Evolutionary conservation across 2,329 filamentous ascomycete species (phyloP).

Genomic region (Cercospora sp.): DNA sequence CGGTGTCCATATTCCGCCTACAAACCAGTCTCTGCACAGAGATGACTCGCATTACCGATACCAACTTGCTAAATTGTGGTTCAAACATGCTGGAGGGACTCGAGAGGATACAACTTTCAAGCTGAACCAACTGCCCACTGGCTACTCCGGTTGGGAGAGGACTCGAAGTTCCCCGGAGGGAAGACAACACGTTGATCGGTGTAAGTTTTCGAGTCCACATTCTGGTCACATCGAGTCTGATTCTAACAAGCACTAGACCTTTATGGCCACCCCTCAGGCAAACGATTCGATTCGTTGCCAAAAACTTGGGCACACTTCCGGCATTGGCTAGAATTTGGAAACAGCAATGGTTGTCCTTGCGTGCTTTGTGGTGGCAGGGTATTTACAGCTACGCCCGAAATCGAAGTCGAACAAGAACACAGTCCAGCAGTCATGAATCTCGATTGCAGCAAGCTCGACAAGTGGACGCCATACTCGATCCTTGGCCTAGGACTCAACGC

Average conservation of each 20-base stretch:
- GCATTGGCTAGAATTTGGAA: slow-evolving; percentile 53
- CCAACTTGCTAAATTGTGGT: not conserved
- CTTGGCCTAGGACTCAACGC: not conserved
- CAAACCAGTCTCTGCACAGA: not conserved
- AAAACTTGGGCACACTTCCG: slow-evolving; percentile 60
- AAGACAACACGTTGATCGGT: slow-evolving; percentile 51
- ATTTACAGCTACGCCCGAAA: not conserved
- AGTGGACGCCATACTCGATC: not conserved
- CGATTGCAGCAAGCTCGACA: not conserved
- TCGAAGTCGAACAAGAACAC: not conserved
- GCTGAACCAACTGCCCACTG: not conserved
- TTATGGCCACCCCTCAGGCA: slow-evolving; percentile 56
- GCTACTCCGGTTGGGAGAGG: slow-evolving; percentile 47
- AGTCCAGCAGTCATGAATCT: not conserved
- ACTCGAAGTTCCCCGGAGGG: not conserved
- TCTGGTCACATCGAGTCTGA: too few relatives aligned
- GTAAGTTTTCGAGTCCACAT: slow-evolving; percentile 5
- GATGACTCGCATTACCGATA: not conserved
- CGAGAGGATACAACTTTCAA: not conserved
- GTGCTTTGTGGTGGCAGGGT: slow-evolving; percentile 45
- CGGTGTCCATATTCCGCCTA: not conserved
- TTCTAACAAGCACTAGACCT: slow-evolving; percentile 39
- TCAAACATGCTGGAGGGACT: not conserved
- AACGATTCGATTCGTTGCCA: slow-evolving; percentile 54
- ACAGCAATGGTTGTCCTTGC: slow-evolving; percentile 51